Percentiles rank a stretch among this genome's conserved stretches.
These are phyloP conservation scores for Lactifluus volemus DNA, from an alignment of 768 basidiomycete species.

Conservation along the genomic window DNA sequence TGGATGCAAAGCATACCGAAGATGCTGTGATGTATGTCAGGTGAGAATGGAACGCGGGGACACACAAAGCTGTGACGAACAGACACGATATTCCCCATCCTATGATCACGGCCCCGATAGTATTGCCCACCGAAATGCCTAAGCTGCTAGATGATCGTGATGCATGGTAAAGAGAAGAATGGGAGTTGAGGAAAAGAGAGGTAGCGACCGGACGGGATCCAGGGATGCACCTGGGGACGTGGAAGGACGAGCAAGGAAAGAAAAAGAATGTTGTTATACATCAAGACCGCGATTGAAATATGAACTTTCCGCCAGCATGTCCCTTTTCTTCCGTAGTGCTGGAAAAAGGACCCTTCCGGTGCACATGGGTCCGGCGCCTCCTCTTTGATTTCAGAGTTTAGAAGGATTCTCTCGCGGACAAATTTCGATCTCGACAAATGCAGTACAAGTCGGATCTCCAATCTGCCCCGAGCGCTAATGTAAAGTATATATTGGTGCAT, in stretches of 20 bases:
- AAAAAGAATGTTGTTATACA: neutral
- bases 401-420: neutral
- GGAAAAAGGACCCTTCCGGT: neutral
- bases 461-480: neutral
- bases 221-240: neutral
- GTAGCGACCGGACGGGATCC: neutral
- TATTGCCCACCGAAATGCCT: conserved; percentile 7
- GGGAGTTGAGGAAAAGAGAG: neutral
- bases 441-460: neutral
- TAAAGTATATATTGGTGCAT: neutral
- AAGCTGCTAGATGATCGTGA: neutral
- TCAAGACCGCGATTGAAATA: neutral
- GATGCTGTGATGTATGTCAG: neutral
- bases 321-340: neutral
- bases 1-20: conserved; percentile 20
- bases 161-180: conserved; percentile 1
- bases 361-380: conserved; percentile 1
- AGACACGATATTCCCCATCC: conserved; percentile 17
- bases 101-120: conserved; percentile 14
- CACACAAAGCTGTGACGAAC: conserved; percentile 6
- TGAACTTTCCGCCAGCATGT: neutral
- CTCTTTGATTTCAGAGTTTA: conserved; percentile 4
- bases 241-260: neutral
- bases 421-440: neutral
- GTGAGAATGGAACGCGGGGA: neutral